Conservation (phyloP, 495 filamentous ascomycete species). For the Bathelium albidoporum region DNA sequence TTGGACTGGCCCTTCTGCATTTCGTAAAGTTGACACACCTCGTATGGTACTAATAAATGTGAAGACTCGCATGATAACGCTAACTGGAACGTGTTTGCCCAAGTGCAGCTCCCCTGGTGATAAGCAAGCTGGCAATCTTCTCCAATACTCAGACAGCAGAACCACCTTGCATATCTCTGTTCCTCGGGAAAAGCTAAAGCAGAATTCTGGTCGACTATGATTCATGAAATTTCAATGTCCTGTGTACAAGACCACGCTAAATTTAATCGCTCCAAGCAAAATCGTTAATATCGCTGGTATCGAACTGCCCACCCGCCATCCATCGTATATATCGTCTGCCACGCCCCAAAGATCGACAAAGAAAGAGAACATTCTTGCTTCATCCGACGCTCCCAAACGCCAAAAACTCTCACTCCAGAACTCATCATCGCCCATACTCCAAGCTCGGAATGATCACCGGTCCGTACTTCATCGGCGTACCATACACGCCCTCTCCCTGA, state of each 20-base stretch:
- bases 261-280: neutral
- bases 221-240: neutral
- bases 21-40: no score
- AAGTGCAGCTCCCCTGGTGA: no score
- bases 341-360: neutral
- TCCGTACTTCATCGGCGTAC: conserved; percentile 83
- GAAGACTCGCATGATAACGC: no score
- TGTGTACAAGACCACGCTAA: neutral
- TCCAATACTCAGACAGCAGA: no score
- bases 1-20: no score
- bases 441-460: conserved; percentile 90
- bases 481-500: conserved; percentile 74
- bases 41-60: no score
- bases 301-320: neutral
- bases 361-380: neutral
- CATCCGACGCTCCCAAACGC: neutral
- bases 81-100: no score
- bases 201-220: no score
- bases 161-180: no score
- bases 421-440: conserved; percentile 58
- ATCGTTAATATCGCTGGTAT: neutral
- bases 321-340: neutral
- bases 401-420: neutral
- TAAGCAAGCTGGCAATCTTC: no score
- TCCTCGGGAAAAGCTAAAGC: no score